These are phyloP conservation scores for Hydnomerulius pinastri DNA, from an alignment of 768 basidiomycete genomes.

Conservation along the genomic window DNA sequence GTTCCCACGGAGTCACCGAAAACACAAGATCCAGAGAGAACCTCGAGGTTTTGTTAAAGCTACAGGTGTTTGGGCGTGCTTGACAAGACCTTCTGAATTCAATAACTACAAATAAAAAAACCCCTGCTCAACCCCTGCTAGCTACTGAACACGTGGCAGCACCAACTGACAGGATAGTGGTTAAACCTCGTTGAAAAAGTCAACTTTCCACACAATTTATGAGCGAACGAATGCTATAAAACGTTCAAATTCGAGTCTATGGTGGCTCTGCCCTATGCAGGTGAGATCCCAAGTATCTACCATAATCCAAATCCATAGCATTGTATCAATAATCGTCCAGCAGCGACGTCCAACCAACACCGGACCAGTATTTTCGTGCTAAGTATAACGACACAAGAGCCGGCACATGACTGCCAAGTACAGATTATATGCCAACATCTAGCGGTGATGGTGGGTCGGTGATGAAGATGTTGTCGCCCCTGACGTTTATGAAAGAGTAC, in stretches of 20 bases:
- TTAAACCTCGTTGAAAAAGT: too few species aligned
- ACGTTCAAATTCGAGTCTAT: too few species aligned
- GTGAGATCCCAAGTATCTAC: conserved; percentile 12
- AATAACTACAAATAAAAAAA: conserved; percentile 20
- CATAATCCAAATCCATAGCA: conserved; percentile 21
- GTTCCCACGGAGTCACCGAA: too few species aligned
- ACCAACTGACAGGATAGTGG: neutral
- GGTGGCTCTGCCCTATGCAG: conserved; percentile 3
- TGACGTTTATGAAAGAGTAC: conserved; percentile 59
- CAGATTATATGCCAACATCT: conserved; percentile 14
- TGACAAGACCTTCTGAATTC: conserved; percentile 10
- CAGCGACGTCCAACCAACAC: neutral
- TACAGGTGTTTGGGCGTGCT: too few species aligned
- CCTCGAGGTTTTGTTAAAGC: too few species aligned
- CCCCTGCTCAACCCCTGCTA: too few species aligned
- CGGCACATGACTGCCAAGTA: neutral
- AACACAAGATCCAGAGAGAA: too few species aligned
- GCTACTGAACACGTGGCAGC: too few species aligned
- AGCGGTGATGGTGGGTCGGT: conserved; percentile 18
- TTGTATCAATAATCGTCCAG: conserved; percentile 3
- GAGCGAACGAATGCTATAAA: too few species aligned
- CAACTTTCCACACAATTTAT: too few species aligned
- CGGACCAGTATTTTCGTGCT: neutral
- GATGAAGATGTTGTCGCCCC: conserved; percentile 51
- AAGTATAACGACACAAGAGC: conserved; percentile 3